Evolutionary conservation across 2,329 filamentous ascomycete species (phyloP), one percentile per base, ranked within the genome.

Genomic region (Stagonosporopsis rhizophila): DNA sequence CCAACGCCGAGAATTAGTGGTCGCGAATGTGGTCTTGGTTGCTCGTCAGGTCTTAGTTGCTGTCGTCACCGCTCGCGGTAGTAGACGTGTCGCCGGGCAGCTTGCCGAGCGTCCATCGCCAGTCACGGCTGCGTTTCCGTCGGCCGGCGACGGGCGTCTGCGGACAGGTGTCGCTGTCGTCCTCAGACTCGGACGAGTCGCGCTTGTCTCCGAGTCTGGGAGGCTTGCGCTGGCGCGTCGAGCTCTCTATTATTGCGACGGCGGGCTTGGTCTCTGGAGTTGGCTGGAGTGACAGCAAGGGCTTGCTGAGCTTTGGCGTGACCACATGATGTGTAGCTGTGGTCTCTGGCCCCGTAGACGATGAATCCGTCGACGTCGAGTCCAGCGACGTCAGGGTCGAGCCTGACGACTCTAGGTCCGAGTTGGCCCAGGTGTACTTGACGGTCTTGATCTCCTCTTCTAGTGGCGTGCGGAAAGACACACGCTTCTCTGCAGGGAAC

Each of bases 401-500:
- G 25, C 67, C 67, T 5, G 80, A 75, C 44, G 79, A 76, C 7
- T 79, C 73, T 11, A 87, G 73, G 67, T 87, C 85, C 0, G 82
- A 83, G 61, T 87, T 84, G 34, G 81, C 80, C 48, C 82, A 73
- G 5, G 80, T 83, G 71, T 85, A 87, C 53, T 76, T 80, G 37
- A 80, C 78, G 2, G 80, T 87, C 59, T 78, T 79, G 64, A 88
- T 85, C 53, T 86, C 83, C 67, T 87, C 85, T 41, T 84, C 83
- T 23, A 87, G 69, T 17, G 82, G 81, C 12, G 75, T 76, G 19
- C 81, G 78, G 67, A 87, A 88, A 23, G 79, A 80, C 12, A 88
- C 85, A 59, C 78, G 79, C 75, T 87, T 87, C 64, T 81, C 76
- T 2, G 82, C 77, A 4, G 84, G 83, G 65, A 86, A 87, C 71